Conservation (phyloP, 2,329 filamentous ascomycete genomes). For the Aspergillus quadricinctus region DNA sequence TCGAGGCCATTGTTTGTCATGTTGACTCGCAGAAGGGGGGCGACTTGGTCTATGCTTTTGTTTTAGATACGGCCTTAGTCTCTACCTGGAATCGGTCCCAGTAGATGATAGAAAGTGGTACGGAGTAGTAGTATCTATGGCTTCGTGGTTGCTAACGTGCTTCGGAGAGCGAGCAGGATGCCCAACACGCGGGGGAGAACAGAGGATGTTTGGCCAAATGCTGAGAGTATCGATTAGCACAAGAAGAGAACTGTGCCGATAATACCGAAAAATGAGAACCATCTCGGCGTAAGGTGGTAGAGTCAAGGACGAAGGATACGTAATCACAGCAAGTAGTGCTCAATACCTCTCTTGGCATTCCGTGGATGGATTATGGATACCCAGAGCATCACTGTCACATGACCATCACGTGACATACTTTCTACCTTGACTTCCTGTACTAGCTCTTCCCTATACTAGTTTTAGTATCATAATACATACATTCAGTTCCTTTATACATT, state of each 20-base stretch:
- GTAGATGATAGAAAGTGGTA: neutral
- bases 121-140: neutral
- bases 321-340: conserved; percentile 12
- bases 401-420: too few relatives aligned
- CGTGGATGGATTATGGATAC: neutral
- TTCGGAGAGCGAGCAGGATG: neutral
- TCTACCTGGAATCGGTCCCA: neutral
- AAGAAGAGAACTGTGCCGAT: neutral
- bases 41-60: neutral
- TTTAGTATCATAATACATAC: too few relatives aligned
- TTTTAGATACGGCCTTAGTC: neutral
- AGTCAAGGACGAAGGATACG: conserved; percentile 7
- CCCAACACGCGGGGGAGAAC: neutral
- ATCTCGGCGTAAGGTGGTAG: neutral
- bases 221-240: neutral
- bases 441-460: too few relatives aligned
- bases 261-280: neutral
- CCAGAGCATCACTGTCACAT: neutral
- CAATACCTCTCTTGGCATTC: conserved; percentile 9
- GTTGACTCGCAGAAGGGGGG: neutral
- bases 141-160: neutral
- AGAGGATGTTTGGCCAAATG: neutral
- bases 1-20: neutral
- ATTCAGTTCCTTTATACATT: too few relatives aligned
- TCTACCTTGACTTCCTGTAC: too few relatives aligned